Evolutionary conservation across 2,329 filamentous ascomycete genomes (phyloP), one percentile per base, ranked within the genome.

Genomic region (Sporothrix pseudoabietina): DNA sequence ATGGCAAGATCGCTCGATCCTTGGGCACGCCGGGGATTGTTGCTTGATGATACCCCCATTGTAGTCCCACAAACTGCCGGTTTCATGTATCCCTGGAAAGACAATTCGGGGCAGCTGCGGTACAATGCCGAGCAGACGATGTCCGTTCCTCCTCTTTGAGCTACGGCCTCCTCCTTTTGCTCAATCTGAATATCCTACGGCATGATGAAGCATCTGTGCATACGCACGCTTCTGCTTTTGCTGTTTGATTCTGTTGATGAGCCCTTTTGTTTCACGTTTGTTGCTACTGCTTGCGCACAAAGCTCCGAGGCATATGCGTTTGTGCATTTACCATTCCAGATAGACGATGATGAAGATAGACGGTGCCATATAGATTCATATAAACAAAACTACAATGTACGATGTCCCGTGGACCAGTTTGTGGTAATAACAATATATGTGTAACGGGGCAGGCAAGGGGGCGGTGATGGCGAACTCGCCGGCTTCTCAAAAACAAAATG

Each of bases 1-100:
- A 32, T 59, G 55, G 8, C 30, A 26, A 44, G 32, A 16, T 22
- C 32, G 57, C 35, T 26, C 26, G 61, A n/a, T 1, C 61, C n/a
- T 44, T 22, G 10, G 59, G 35, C 35, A 14, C 59, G 19, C 55
- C 55, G 30, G 10, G 30, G 30, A 49, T 19, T 19, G 44, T 19
- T 49, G 14, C 44, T 49, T 12, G 4, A 49, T 5, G 44, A 49
- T 49, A 14, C 52, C 10, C 12, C 52, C 22, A 26, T 55, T 55
- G 52, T 55, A 14, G 9, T 22, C 14, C 12, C 12, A 66, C n/a
- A 32, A 44, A 49, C 14, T 66, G 41, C 41, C 39, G 41, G 63
- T 49, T 66, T 66, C 63, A 41, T 32, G 19, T 66, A 49, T 66
- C 41, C 63, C 41, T 16, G 41, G 63, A 49, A 47, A 47, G 26